Conservation (phyloP, 305 asterid genomes). For the Euphrasia arctica region DNA sequence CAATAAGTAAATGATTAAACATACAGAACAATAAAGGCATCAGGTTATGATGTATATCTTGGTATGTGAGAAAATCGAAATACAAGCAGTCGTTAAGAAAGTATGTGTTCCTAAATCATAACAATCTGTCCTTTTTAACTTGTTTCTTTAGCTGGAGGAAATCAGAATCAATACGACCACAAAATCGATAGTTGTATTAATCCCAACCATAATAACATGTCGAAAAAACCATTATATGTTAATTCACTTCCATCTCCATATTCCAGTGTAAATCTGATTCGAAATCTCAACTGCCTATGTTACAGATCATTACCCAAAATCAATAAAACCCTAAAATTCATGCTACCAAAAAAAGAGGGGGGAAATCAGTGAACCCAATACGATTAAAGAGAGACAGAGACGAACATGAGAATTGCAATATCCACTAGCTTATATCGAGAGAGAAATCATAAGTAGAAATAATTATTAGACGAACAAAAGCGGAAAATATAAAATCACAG, state of each 20-base stretch:
- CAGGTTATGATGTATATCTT: slow-evolving; percentile 1
- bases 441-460: not conserved
- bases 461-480: not conserved
- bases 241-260: slow-evolving; percentile 14
- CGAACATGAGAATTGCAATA: slow-evolving; percentile 8
- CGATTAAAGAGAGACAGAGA: not conserved
- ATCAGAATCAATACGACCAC: slow-evolving; percentile 11
- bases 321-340: slow-evolving; percentile 13
- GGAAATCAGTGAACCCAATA: no score
- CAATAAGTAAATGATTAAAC: not conserved
- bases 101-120: not conserved
- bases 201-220: slow-evolving; percentile 14
- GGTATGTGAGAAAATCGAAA: slow-evolving; percentile 9
- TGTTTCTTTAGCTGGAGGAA: slow-evolving; percentile 1
- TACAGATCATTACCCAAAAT: slow-evolving; percentile 3
- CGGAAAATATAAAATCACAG: not conserved
- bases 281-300: slow-evolving; percentile 7
- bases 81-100: slow-evolving; percentile 6
- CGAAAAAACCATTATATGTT: not conserved
- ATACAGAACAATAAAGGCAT: slow-evolving; percentile 4
- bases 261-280: slow-evolving; percentile 12
- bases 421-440: slow-evolving; percentile 8
- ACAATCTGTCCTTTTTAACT: not conserved
- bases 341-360: slow-evolving; percentile 8
- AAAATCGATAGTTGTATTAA: slow-evolving; percentile 12